Evolutionary conservation across 2,329 filamentous ascomycete species (phyloP), one percentile per base, ranked within the genome.

Genomic region (Exophiala lecanii-corni): DNA sequence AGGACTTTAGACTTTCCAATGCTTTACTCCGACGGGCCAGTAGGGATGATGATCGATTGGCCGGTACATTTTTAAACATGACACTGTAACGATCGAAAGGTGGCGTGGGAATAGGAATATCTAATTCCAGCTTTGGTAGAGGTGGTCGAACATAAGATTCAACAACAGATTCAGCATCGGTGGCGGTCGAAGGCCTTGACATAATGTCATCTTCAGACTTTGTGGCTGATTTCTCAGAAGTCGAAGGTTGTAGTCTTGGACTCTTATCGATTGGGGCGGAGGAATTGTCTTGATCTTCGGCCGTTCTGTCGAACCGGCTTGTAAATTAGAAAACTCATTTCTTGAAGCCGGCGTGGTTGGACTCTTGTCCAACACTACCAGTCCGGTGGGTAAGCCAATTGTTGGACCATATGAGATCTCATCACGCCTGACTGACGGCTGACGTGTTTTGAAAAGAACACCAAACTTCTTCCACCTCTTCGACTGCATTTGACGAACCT

Each of bases 391-490:
- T 15, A 48, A 33, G 4, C 50, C 46, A 21, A 51, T 49, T 5
- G 43, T 47, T 33, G 48, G 45, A 3, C 48, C 47, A 9, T 37
- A 31, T 3, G 43, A 35, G 9, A 46, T 21, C 6, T 47, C 50
- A 26, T 45, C 37, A 21, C 47, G 34, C 34, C 36, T 45, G 25
- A 48, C 16, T 15, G 36, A 30, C 5, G 41, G 18, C 17, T 47
- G 40, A n/a, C 43, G 68, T 13, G 61, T 58, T 41, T 59, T 67
- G 55, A 72, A 71, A 4, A 72, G 43, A 1, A 61, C 63, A 2
- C 68, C 67, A 36, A 72, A 58, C 45, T 69, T 70, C 56, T 63
- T 70, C 69, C 69, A 72, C 52, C 65, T 70, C 51, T 65, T 70
- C 12, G 45, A 41, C 19, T 51, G 45, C 44, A 48, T 52, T 41